These are phyloP conservation scores for Kodamaea suecica DNA, from an alignment of 1,139 yeast species.

Conservation along the genomic window DNA sequence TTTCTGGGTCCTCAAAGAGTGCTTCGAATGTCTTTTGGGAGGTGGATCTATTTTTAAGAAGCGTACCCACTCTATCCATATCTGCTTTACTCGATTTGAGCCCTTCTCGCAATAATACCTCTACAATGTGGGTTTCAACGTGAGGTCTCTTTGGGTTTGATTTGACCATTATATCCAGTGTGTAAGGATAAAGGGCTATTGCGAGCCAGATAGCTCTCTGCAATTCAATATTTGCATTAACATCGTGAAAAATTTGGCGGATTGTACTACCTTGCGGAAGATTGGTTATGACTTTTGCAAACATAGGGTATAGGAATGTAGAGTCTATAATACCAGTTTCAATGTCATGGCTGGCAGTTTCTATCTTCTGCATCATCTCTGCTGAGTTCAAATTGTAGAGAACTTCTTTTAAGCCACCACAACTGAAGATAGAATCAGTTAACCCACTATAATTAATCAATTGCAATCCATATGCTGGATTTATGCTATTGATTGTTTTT, in stretches of 20 bases:
- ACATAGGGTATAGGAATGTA: conserved; percentile 21
- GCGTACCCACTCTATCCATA: conserved; percentile 47
- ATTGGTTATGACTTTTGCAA: conserved; percentile 13
- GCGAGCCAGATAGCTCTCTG: conserved; percentile 47
- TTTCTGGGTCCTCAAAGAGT: conserved; percentile 21
- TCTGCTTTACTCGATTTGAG: conserved; percentile 62
- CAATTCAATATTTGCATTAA: conserved; percentile 11
- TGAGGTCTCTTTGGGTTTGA: conserved; percentile 36
- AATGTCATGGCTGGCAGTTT: conserved; percentile 8
- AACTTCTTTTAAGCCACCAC: conserved; percentile 27
- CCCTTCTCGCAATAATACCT: conserved; percentile 61
- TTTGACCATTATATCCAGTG: conserved; percentile 27
- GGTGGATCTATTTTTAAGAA: conserved; percentile 22
- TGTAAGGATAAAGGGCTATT: conserved; percentile 50
- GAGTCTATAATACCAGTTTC: conserved; percentile 19
- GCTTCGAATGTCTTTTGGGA: conserved; percentile 15
- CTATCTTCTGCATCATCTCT: conserved; percentile 9
- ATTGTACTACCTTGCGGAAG: conserved; percentile 5
- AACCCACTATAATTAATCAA: conserved; percentile 56
- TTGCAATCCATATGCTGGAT: conserved; percentile 64
- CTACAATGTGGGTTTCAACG: conserved; percentile 24
- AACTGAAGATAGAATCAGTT: conserved; percentile 56
- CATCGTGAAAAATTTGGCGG: conserved; percentile 10
- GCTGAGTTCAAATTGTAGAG: conserved; percentile 20
- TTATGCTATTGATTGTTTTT: conserved; percentile 63